Percentiles rank a stretch among this genome's conserved stretches.
Evolutionary conservation across 306 rosid genomes (phyloP).

Genomic region (Luffa acutangula): DNA sequence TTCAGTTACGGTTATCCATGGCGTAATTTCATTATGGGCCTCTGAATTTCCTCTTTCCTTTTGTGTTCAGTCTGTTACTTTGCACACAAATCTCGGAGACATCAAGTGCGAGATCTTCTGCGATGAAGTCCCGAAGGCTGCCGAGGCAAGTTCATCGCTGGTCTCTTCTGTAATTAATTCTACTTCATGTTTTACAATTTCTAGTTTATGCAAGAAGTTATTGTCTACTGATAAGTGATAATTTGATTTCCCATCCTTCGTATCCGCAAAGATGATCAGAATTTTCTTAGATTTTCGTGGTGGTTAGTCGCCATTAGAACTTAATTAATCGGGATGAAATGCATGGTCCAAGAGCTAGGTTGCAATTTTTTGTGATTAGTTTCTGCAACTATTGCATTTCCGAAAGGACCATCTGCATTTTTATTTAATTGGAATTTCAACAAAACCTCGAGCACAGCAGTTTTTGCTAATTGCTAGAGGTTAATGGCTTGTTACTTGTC

Average conservation of each 20-base stretch:
- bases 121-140: conserved; percentile 79
- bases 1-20: neutral
- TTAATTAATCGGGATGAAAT: neutral
- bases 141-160: conserved; percentile 46
- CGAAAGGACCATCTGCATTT: neutral
- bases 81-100: conserved; percentile 92
- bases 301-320: neutral
- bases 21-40: neutral
- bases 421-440: neutral
- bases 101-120: conserved; percentile 90
- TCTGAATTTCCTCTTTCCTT: conserved; percentile 1
- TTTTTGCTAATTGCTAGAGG: neutral
- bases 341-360: neutral
- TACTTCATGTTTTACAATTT: neutral
- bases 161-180: neutral
- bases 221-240: neutral
- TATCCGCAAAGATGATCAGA: neutral
- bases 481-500: neutral
- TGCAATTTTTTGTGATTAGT: neutral
- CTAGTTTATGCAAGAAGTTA: neutral
- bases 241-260: neutral
- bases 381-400: neutral
- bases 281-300: neutral
- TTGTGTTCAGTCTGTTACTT: conserved; percentile 56
- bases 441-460: neutral